Base-by-base conservation (phyloP, 2,329 filamentous ascomycete species). In the Fusarium sp. region DNA sequence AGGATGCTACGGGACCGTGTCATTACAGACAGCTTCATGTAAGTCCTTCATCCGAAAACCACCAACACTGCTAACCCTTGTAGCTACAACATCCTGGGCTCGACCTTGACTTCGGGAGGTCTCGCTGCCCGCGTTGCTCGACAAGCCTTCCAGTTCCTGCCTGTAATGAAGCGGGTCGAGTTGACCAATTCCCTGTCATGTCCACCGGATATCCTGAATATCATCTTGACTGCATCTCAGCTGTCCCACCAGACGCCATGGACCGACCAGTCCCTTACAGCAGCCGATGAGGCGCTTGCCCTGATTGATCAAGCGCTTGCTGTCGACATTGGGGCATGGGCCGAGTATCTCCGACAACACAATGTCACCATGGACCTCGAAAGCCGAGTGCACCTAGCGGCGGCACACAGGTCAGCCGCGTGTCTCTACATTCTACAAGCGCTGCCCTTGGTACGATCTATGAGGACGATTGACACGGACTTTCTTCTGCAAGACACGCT, bases 401-500 rank as follows among this genome's bases (percentile, higher is more conserved):
- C 82, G 2, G 85, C 86, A 7, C 86, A 87, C 71, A 84, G 86
- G 47, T 86, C 85, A 2, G 85, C 86, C 4, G 85, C 84, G 4
- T 87, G 85, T 68, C 74, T 87, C 8, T 87, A 87, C 76, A 85
- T 88, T 47, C 76, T 87, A 4, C 82, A 86, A 52, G 82, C 81
- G 15, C 73, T 87, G 14, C 85, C 85, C 10, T 69, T 82, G n/a
- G 80, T 82, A 32, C 81, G 82, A 14, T 80, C 80, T 6, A 79
- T 82, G 17, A 77, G 81, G 30, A 74, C 79, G 4, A 81, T 88
- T 32, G 84, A 86, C 52, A 84, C 84, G 25, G 78, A 84, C 54
- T 76, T 86, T 10, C 83, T 90, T 2, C 85, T 87, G 5, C 77
- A 82, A 27, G 87, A 89, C 37, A 87, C 89, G 40, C 80, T 90